These are phyloP conservation scores for Aureobasidium uvarum DNA, from an alignment of 2,329 filamentous ascomycete genomes.

Conservation along the genomic window DNA sequence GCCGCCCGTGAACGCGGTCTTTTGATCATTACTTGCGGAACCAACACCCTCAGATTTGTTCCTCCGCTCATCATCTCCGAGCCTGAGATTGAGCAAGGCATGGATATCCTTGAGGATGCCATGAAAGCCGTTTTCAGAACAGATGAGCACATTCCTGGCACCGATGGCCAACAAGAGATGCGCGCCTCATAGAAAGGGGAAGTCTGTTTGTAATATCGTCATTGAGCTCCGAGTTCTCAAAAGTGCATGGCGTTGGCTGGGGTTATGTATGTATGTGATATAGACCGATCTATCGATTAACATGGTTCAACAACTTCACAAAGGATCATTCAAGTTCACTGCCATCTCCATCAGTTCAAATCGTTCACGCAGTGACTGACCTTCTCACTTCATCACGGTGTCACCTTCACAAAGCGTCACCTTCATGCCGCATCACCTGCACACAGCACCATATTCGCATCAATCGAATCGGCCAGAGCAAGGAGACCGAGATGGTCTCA, in stretches of 20 bases:
- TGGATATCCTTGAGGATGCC: constrained; percentile 71
- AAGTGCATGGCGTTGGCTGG: constrained; percentile 18
- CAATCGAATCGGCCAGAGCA: too few relatives aligned
- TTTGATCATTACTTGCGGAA: constrained; percentile 87
- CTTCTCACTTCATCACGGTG: too few relatives aligned
- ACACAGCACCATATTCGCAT: too few relatives aligned
- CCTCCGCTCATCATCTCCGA: constrained; percentile 79
- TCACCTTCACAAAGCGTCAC: too few relatives aligned
- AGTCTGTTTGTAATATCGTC: neutral
- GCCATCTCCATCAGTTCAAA: too few relatives aligned
- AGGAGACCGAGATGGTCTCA: too few relatives aligned
- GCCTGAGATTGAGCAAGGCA: constrained; percentile 73
- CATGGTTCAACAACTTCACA: neutral
- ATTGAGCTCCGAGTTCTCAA: neutral
- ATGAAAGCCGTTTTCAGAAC: constrained; percentile 56
- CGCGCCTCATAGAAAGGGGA: constrained; percentile 18
- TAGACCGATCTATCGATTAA: constrained; percentile 1
- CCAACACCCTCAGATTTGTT: constrained; percentile 88
- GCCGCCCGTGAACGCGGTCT: constrained; percentile 85
- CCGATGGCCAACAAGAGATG: constrained; percentile 49
- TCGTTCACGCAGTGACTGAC: too few relatives aligned
- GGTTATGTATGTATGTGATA: constrained; percentile 1
- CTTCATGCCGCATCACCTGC: too few relatives aligned
- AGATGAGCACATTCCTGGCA: constrained; percentile 39
- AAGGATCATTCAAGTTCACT: too few relatives aligned